Evolutionary conservation across 768 basidiomycete genomes (phyloP).

Genomic region (Russula sp.): DNA sequence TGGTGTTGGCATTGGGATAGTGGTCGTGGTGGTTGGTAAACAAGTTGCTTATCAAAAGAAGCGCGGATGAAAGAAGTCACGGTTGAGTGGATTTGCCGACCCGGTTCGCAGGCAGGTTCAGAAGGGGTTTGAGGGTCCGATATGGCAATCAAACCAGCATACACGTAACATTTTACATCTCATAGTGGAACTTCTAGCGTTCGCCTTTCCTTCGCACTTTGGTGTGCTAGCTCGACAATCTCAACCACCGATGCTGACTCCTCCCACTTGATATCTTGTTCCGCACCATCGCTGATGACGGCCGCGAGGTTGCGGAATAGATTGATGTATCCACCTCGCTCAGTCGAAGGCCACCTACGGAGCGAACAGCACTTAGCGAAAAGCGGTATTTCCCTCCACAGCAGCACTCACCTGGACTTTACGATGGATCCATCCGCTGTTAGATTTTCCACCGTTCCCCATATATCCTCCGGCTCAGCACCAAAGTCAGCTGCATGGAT

Average conservation of each 20-base stretch:
- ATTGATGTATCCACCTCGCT: constrained; percentile 50
- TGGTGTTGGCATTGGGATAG: too few relatives aligned
- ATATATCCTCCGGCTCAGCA: constrained; percentile 52
- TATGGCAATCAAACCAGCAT: too few relatives aligned
- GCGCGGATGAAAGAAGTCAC: too few relatives aligned
- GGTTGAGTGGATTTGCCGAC: too few relatives aligned
- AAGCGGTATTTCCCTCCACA: constrained; percentile 13
- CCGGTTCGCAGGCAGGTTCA: too few relatives aligned
- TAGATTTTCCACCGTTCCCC: constrained; percentile 55
- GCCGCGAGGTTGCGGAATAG: constrained; percentile 61
- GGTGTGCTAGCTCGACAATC: constrained; percentile 67
- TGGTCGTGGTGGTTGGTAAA: too few relatives aligned
- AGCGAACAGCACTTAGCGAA: constrained; percentile 19
- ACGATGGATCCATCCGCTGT: constrained; percentile 37
- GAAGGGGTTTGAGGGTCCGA: too few relatives aligned
- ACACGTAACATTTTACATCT: background rate
- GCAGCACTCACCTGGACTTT: constrained; percentile 29
- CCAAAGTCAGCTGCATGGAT: constrained; percentile 45
- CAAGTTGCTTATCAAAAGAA: too few relatives aligned
- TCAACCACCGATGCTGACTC: constrained; percentile 66
- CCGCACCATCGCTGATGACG: constrained; percentile 47
- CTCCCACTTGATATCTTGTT: constrained; percentile 61
- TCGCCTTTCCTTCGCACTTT: constrained; percentile 55
- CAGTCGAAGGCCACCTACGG: constrained; percentile 53
- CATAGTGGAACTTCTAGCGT: constrained; percentile 32